Conservation (phyloP, 495 filamentous ascomycete genomes). For the Rostrohypoxylon terebratum region DNA sequence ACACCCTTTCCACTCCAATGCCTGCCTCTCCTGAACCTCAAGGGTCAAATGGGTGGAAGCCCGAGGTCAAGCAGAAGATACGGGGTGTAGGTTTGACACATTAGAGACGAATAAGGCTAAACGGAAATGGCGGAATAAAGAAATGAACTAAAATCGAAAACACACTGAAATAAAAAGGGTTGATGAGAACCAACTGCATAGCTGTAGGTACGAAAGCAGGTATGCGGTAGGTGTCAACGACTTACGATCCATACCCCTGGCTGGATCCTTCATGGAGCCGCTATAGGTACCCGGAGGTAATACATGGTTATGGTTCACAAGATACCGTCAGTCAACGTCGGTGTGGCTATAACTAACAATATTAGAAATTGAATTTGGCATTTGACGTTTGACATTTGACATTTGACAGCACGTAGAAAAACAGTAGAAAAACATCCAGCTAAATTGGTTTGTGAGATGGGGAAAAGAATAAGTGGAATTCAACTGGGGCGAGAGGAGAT, state of each 20-base stretch:
- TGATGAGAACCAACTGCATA: conserved; percentile 32
- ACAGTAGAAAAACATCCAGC: not conserved
- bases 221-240: conserved; percentile 37
- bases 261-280: conserved; percentile 5
- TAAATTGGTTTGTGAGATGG: conserved; percentile 5
- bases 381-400: too few species aligned
- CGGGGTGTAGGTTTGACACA: conserved; percentile 4
- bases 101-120: conserved; percentile 27
- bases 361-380: not conserved
- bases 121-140: conserved; percentile 15
- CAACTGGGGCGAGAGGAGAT: too few species aligned
- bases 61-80: conserved; percentile 23
- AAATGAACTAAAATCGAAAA: conserved; percentile 13
- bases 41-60: conserved; percentile 35
- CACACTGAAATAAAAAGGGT: conserved; percentile 7
- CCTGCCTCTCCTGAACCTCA: conserved; percentile 29
- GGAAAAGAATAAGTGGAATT: conserved; percentile 1
- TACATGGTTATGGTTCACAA: conserved; percentile 5
- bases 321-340: conserved; percentile 11
- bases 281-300: not conserved
- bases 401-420: not conserved
- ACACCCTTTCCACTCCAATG: conserved; percentile 41
- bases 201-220: conserved; percentile 36
- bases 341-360: conserved; percentile 37
- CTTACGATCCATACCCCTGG: conserved; percentile 27